A percentile compares a stretch with the other conserved stretches of the same genome.
These are phyloP conservation scores for Parsonsia alboflavescens DNA, from an alignment of 257 asterid genomes.

Conservation along the genomic window DNA sequence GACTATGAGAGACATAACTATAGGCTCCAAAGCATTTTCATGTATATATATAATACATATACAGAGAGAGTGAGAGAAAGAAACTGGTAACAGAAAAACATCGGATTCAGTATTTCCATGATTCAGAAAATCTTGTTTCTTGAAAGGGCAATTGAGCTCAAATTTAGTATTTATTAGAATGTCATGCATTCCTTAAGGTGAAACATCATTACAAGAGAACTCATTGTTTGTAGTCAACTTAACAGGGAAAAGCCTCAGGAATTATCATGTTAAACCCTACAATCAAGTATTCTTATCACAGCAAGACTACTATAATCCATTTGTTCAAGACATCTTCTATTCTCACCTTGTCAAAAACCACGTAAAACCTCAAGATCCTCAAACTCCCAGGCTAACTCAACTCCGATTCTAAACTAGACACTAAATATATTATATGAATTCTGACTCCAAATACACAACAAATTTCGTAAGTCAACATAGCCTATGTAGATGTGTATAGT, in stretches of 20 bases:
- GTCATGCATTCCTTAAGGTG: not conserved
- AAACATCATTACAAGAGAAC: not conserved
- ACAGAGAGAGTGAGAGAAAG: not conserved
- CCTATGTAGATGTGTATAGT: not conserved
- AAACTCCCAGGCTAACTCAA: not conserved
- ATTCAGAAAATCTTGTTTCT: not conserved
- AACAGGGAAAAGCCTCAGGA: not conserved
- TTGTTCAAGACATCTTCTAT: not conserved
- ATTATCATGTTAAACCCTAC: not conserved
- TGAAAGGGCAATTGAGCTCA: not conserved
- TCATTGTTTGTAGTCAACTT: not conserved
- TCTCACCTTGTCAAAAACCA: not conserved
- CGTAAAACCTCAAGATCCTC: not conserved
- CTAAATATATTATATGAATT: not conserved
- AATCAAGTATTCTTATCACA: not conserved
- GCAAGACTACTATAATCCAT: not conserved
- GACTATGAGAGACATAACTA: no score
- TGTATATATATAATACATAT: no score
- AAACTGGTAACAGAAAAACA: not conserved
- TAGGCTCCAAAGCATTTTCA: no score
- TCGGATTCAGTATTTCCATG: not conserved
- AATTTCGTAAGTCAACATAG: not conserved
- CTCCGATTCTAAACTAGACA: not conserved
- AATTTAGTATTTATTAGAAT: not conserved
- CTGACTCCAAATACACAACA: not conserved